These are phyloP conservation scores for Trichoderma reesei DNA, from an alignment of 495 filamentous ascomycete species.

Conservation along the genomic window DNA sequence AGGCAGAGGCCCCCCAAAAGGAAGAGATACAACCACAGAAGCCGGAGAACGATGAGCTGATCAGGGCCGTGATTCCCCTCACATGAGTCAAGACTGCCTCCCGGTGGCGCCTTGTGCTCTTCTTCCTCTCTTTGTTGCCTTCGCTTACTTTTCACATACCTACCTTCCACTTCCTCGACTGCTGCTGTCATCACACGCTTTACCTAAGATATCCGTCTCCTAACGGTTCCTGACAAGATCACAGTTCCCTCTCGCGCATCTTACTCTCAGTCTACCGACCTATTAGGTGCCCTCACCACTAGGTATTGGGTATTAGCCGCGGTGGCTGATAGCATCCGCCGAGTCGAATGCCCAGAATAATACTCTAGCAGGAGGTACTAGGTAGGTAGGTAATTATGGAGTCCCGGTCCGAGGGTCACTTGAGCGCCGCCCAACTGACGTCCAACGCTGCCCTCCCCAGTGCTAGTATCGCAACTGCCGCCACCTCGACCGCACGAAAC, in stretches of 20 bases:
- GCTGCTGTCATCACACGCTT: too few species aligned
- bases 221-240: too few species aligned
- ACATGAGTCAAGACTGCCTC: neutral
- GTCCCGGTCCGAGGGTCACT: neutral
- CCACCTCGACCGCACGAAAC: too few species aligned
- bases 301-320: neutral
- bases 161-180: neutral
- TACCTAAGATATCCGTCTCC: too few species aligned
- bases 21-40: too few species aligned
- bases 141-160: neutral
- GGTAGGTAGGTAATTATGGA: too few species aligned
- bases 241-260: too few species aligned
- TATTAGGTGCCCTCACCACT: too few species aligned
- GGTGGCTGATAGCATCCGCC: neutral
- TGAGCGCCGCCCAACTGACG: conserved; percentile 5
- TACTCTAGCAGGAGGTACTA: too few species aligned
- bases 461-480: neutral
- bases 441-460: neutral
- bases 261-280: too few species aligned
- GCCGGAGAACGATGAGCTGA: neutral
- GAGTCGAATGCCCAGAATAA: neutral
- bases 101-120: neutral
- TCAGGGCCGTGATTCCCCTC: neutral
- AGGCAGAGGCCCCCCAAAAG: neutral
- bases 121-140: neutral